A percentile compares a stretch with the other conserved stretches of the same genome.
Evolutionary conservation across 1,139 yeast species (phyloP).

Genomic region (Geotrichum macrosporum): DNA sequence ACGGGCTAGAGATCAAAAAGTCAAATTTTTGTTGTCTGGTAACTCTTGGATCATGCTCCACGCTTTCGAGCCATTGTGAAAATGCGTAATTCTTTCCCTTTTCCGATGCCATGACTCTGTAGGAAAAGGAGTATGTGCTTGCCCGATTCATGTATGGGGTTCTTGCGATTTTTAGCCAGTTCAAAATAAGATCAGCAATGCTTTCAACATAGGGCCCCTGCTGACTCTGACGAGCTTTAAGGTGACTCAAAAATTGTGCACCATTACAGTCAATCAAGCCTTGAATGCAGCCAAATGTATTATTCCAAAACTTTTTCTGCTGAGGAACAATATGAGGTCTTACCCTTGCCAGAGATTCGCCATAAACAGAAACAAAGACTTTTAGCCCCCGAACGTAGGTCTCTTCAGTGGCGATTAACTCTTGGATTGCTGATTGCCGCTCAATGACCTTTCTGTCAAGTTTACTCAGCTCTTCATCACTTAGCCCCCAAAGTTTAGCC

Average conservation of each 20-base stretch:
- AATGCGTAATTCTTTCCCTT: slow-evolving; percentile 48
- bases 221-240: slow-evolving; percentile 45
- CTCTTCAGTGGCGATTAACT: slow-evolving; percentile 68
- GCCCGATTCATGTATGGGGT: slow-evolving; percentile 59
- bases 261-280: slow-evolving; percentile 61
- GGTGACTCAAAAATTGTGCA: slow-evolving; percentile 53
- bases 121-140: slow-evolving; percentile 37
- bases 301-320: slow-evolving; percentile 53
- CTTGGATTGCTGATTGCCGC: slow-evolving; percentile 74
- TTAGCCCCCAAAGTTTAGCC: slow-evolving; percentile 63
- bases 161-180: slow-evolving; percentile 62
- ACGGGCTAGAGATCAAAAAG: slow-evolving; percentile 56
- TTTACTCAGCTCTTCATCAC: slow-evolving; percentile 50
- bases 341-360: slow-evolving; percentile 43
- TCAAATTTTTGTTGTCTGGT: slow-evolving; percentile 43
- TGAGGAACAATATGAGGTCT: slow-evolving; percentile 44
- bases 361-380: slow-evolving; percentile 58
- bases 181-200: slow-evolving; percentile 58
- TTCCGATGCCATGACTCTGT: slow-evolving; percentile 35
- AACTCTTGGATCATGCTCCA: slow-evolving; percentile 45
- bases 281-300: slow-evolving; percentile 57
- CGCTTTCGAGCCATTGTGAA: slow-evolving; percentile 46
- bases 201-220: slow-evolving; percentile 67
- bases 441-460: slow-evolving; percentile 55
- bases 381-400: slow-evolving; percentile 66